phyloP scores from a whole-genome alignment of 768 basidiomycete species.

The Kwoniella bestiolae region DNA sequence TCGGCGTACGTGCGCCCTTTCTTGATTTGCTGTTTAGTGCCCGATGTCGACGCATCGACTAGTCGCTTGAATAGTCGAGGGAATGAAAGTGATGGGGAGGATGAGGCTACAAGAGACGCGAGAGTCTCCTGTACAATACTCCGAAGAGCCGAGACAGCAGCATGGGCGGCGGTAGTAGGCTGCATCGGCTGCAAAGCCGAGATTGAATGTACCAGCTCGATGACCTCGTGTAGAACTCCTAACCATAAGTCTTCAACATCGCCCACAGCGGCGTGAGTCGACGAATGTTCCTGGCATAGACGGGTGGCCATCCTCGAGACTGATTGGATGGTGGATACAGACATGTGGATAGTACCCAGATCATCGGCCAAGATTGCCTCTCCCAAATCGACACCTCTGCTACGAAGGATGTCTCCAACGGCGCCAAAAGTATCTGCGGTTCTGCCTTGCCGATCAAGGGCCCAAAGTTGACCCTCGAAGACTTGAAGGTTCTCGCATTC shows the following conservation, averaged over 20 bases:
- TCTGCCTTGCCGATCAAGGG: constrained; percentile 68
- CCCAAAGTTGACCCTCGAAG: constrained; percentile 82
- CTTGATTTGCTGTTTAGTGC: constrained; percentile 29
- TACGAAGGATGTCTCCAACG: constrained; percentile 61
- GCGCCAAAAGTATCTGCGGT: constrained; percentile 70
- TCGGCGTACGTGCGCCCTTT: constrained; percentile 69
- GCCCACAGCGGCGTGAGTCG: background rate
- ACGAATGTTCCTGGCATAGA: constrained; percentile 70
- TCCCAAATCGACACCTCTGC: constrained; percentile 39
- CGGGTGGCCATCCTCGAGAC: constrained; percentile 68
- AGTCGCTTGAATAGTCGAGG: constrained; percentile 90
- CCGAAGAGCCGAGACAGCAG: constrained; percentile 66
- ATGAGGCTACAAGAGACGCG: constrained; percentile 78
- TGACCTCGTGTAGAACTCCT: constrained; percentile 77
- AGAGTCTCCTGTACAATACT: constrained; percentile 83
- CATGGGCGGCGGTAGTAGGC: background rate
- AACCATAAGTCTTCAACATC: constrained; percentile 86
- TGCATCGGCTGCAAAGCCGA: constrained; percentile 40
- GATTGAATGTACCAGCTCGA: constrained; percentile 74
- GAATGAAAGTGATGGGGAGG: constrained; percentile 80
- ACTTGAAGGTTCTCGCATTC: constrained; percentile 71
- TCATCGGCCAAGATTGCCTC: constrained; percentile 26
- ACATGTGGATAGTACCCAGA: constrained; percentile 23
- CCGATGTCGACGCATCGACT: constrained; percentile 71
- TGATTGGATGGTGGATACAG: constrained; percentile 60